Evolutionary conservation across 2,329 filamentous ascomycete genomes (phyloP).

Genomic region (Talaromyces amestolkiae): DNA sequence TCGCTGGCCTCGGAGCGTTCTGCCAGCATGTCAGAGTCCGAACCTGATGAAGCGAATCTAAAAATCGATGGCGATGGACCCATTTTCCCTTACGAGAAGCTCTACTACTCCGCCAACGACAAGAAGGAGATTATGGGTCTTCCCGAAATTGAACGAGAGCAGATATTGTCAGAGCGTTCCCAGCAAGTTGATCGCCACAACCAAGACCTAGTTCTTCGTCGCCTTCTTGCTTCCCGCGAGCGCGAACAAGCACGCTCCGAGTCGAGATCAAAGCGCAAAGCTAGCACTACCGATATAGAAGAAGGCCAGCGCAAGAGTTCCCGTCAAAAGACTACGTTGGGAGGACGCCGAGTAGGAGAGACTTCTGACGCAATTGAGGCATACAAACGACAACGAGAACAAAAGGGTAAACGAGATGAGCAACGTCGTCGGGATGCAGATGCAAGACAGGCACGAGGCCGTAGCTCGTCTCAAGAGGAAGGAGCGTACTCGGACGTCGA

Average conservation of each 20-base stretch:
- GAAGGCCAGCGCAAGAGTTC: constrained; percentile 72
- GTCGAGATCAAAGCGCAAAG: constrained; percentile 67
- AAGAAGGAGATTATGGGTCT: constrained; percentile 77
- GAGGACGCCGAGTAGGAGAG: constrained; percentile 65
- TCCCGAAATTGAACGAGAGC: constrained; percentile 87
- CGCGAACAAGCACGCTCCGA: constrained; percentile 53
- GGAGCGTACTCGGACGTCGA: constrained; percentile 61
- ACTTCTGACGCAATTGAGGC: constrained; percentile 71
- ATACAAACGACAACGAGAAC: constrained; percentile 60
- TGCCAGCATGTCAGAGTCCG: constrained; percentile 85
- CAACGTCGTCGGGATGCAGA: constrained; percentile 44
- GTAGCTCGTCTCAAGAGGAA: constrained; percentile 62
- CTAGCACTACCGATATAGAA: constrained; percentile 73
- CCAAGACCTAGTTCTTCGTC: constrained; percentile 77
- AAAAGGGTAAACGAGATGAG: constrained; percentile 53
- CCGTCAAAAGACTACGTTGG: constrained; percentile 66
- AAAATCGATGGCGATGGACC: constrained; percentile 47
- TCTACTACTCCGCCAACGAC: constrained; percentile 71
- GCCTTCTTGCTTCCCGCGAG: constrained; percentile 69
- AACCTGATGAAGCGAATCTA: constrained; percentile 58
- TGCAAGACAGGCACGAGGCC: constrained; percentile 55
- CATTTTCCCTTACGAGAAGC: constrained; percentile 80
- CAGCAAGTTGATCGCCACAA: constrained; percentile 77
- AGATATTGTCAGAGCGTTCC: constrained; percentile 82
- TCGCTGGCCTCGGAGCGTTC: constrained; percentile 75